These are phyloP conservation scores for Phlebiopsis gigantea DNA, from an alignment of 768 basidiomycete genomes.

Conservation along the genomic window DNA sequence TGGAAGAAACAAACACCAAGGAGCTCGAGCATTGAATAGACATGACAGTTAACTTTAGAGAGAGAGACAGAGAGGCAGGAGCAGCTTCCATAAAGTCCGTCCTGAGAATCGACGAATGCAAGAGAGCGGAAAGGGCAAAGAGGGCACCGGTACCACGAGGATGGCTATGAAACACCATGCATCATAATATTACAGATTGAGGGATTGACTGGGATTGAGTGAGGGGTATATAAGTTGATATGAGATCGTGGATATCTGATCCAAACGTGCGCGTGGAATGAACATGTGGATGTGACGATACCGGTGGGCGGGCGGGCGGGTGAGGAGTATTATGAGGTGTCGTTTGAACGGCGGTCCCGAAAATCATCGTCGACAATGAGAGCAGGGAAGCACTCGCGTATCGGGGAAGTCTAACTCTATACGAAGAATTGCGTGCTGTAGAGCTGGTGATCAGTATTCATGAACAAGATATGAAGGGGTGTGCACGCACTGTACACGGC, in stretches of 20 bases:
- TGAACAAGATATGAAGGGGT: constrained; percentile 8
- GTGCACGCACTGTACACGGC: constrained; percentile 76
- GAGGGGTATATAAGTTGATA: constrained; percentile 29
- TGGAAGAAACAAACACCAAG: constrained; percentile 13
- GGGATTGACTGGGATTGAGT: constrained; percentile 24
- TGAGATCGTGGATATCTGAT: constrained; percentile 28
- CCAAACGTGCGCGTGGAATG: constrained; percentile 26
- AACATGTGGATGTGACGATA: constrained; percentile 17
- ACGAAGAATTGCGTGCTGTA: constrained; percentile 85
- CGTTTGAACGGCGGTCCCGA: not conserved
- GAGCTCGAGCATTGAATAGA: constrained; percentile 12
- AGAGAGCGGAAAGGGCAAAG: constrained; percentile 10
- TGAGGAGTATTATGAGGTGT: constrained; percentile 4
- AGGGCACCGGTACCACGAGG: constrained; percentile 10
- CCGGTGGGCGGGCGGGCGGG: constrained; percentile 11
- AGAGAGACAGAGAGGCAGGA: constrained; percentile 3
- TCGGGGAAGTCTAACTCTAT: constrained; percentile 32
- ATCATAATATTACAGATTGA: constrained; percentile 36
- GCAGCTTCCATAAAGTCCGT: constrained; percentile 16
- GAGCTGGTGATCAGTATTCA: constrained; percentile 10
- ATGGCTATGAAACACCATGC: constrained; percentile 22
- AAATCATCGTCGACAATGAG: constrained; percentile 4
- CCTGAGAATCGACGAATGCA: constrained; percentile 12
- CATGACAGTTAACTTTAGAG: constrained; percentile 10
- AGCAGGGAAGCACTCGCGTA: not conserved